Evolutionary conservation across 2,329 filamentous ascomycete species (phyloP).

Genomic region (Knufia petricola): DNA sequence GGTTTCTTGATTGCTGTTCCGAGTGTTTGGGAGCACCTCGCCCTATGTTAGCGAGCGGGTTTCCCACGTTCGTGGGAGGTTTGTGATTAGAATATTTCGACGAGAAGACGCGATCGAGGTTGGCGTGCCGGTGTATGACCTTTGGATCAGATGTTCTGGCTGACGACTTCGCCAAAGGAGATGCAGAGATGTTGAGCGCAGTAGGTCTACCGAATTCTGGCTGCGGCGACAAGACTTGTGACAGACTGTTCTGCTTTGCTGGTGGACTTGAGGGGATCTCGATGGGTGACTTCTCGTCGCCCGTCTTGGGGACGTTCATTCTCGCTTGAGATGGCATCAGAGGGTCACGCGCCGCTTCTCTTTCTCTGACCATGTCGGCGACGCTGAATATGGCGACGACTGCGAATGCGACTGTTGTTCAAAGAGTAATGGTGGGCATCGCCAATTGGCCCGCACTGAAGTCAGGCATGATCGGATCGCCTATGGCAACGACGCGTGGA

Average conservation of each 20-base stretch:
- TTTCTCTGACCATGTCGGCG: constrained; percentile 43
- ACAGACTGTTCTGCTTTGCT: not conserved
- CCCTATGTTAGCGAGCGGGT: constrained; percentile 1
- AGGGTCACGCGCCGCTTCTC: constrained; percentile 34
- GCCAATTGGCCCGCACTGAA: too few species aligned
- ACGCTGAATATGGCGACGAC: not conserved
- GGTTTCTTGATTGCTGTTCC: not conserved
- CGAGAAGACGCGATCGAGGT: constrained; percentile 20
- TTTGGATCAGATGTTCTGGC: constrained; percentile 16
- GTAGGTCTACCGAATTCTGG: constrained; percentile 52
- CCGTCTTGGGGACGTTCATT: constrained; percentile 27
- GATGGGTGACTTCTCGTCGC: constrained; percentile 12
- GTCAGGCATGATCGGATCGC: too few species aligned
- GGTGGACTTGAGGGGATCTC: constrained; percentile 1
- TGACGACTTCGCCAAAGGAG: constrained; percentile 37
- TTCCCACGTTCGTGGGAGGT: constrained; percentile 3
- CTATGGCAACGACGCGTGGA: not conserved
- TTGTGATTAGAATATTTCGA: constrained; percentile 8
- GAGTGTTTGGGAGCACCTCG: not conserved
- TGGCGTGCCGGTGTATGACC: constrained; percentile 13
- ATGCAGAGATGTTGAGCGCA: constrained; percentile 37
- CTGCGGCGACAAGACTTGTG: constrained; percentile 18
- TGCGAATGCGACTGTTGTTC: not conserved
- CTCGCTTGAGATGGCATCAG: constrained; percentile 29
- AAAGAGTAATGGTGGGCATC: not conserved